Evolutionary conservation across 108 stramenopile genomes (phyloP), one percentile per base, ranked within the genome.

Genomic region (Nannochloropsis gaditana): DNA sequence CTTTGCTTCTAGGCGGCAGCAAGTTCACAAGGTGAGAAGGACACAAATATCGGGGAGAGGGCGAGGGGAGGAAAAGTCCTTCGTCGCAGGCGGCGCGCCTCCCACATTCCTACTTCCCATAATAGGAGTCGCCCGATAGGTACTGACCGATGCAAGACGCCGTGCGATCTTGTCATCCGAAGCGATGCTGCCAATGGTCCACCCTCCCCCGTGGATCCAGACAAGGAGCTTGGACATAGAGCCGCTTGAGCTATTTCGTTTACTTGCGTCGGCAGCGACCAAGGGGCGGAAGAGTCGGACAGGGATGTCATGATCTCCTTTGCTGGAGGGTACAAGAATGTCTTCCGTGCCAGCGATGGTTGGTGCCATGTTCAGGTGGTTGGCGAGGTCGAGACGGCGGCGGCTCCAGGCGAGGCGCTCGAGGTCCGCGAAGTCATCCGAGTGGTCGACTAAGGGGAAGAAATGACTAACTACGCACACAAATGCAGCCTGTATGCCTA

Each of bases 91-190:
- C 31, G 31, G 31, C 31, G 31, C 31, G 31, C 31, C 31, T 31
- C 31, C 31, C 31, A 31, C 31, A 31, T 31, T 31, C 31, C 31
- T 1, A 31, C 31, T 31, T 31, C 31, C 31, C 31, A 31, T 31
- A 31, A 31, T 31, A 31, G 0, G 31, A 31, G 31, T 31, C 31
- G 31, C 31, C 31, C 31, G 31, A 31, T 31, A 31, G 31, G 31
- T 31, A 31, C 31, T 31, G 31, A 31, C 31, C 8, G 59, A 15
- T n/a, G 59, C 59, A 15, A 73, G n/a, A 15, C 59, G 59, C 4
- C 59, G 59, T 15, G 59, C 59, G 59, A 73, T 73, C 59, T 73
- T 73, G n/a, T 73, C 59, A 73, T 73, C 59, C 59, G 59, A 73
- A 15, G 15, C 59, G 3, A 73, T 73, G 59, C 59, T 73, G n/a